Base-by-base conservation (phyloP, 2,329 filamentous ascomycete genomes). In the Scedosporium aurantiacum region DNA sequence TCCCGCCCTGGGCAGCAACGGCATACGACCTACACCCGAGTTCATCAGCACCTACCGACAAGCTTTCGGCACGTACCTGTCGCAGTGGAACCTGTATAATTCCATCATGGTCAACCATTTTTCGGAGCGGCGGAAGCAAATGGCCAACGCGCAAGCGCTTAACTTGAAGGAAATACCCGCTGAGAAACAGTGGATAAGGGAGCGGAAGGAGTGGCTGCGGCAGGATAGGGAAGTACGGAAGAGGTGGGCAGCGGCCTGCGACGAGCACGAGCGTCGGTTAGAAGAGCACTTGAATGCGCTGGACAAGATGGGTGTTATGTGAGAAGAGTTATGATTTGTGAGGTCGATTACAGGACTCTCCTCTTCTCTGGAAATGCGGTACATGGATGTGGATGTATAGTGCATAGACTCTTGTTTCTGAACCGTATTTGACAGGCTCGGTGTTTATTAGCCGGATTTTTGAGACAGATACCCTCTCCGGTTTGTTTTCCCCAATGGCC, bases 201-300 rank as follows among this genome's bases (percentile, higher is more conserved):
- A 81, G 61, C 91, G 91, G 69, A 70, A 83, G 62, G 74, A 74
- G 43, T 83, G 82, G 69, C 72, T 87, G 61, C 79, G 82, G 65
- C 82, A 89, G 70, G 88, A 91, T 68, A 80, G 84, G 64, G 75
- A 77, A 57, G 82, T 89, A 4, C 76, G 85, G 61, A 77, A 77
- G 67, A 78, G 80, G 61, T 90, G 88, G 86, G 73, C 73, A 32
- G 70, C 79, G 7, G 82, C 82, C 6, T 83, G 81, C 63, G 79
- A 83, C 52, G 78, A 78, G 63, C 88, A 91, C 68, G 79, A 82
- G 62, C 71, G 76, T 62, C 79, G 80, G 8, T 74, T 90, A 62
- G 75, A 78, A 65, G 80, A 83, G 65, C 88, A 85, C 67, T 75
- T 80, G 71, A 76, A 70, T 28, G 75, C 76, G 63, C 72, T 76